phyloP scores from a whole-genome alignment of 2,329 filamentous ascomycete species.

The Xylariaceae sp. region DNA sequence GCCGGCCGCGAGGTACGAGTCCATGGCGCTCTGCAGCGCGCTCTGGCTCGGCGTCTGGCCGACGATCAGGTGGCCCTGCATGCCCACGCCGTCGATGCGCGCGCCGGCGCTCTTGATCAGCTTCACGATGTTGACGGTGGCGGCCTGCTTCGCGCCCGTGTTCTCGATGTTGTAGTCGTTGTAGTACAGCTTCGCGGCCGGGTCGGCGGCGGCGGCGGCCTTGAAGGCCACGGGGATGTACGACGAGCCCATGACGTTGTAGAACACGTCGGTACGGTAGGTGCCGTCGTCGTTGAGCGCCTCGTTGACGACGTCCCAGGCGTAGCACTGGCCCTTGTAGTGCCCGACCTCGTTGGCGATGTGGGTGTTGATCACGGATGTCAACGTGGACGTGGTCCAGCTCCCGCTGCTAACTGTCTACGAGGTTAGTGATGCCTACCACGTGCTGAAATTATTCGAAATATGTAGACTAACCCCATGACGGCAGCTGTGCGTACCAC shows the following conservation, averaged over 20 bases:
- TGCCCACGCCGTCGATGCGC: constrained; percentile 67
- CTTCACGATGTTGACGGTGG: constrained; percentile 51
- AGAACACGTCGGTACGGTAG: constrained; percentile 60
- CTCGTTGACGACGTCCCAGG: constrained; percentile 73
- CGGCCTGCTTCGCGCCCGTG: constrained; percentile 53
- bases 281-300: constrained; percentile 63
- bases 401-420: constrained; percentile 42
- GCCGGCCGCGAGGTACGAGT: constrained; percentile 56
- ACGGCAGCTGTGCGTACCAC: constrained; percentile 31
- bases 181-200: constrained; percentile 61
- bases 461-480: constrained; percentile 22
- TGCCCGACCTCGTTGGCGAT: constrained; percentile 63
- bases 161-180: constrained; percentile 67
- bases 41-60: constrained; percentile 55
- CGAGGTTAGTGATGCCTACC: constrained; percentile 32
- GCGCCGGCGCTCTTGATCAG: constrained; percentile 54
- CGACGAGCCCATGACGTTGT: constrained; percentile 58
- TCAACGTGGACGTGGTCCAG: constrained; percentile 66
- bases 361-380: constrained; percentile 62
- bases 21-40: constrained; percentile 52
- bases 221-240: constrained; percentile 65
- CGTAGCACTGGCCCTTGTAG: constrained; percentile 65
- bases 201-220: constrained; percentile 59
- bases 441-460: no score
- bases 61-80: constrained; percentile 66